These are phyloP conservation scores for Leishmania tropica DNA, from an alignment of 208 protist genomes.

Conservation along the genomic window DNA sequence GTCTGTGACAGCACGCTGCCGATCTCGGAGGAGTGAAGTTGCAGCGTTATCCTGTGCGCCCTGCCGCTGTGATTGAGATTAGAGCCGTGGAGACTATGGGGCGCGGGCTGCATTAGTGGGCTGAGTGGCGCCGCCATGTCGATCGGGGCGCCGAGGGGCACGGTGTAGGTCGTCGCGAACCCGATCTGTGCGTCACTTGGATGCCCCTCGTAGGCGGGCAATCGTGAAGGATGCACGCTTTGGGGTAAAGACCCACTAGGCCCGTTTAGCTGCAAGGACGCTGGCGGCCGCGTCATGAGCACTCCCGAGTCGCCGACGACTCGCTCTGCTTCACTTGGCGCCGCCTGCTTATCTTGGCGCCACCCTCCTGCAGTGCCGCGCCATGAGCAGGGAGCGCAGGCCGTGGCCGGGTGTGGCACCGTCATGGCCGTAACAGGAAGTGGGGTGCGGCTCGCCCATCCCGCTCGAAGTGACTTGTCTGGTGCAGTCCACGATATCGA, in stretches of 20 bases:
- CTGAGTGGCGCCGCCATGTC: neutral
- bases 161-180: neutral
- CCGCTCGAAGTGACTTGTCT: neutral
- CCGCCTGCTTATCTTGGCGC: neutral
- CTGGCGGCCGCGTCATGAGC: neutral
- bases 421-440: neutral
- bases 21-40: neutral
- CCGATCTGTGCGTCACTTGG: neutral
- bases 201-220: neutral
- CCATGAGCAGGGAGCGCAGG: neutral
- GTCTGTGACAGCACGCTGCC: neutral
- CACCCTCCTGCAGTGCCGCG: neutral
- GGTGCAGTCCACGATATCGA: neutral
- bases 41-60: neutral
- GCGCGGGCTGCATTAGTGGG: neutral
- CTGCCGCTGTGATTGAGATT: neutral
- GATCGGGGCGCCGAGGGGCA: neutral
- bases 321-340: neutral
- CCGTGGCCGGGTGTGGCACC: neutral
- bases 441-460: neutral
- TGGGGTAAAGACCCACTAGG: neutral
- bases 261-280: neutral
- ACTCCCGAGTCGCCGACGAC: neutral
- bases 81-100: neutral
- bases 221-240: neutral